Base-by-base conservation (phyloP, 352 stramenopile species). In the Phytopythium oedochilum region DNA sequence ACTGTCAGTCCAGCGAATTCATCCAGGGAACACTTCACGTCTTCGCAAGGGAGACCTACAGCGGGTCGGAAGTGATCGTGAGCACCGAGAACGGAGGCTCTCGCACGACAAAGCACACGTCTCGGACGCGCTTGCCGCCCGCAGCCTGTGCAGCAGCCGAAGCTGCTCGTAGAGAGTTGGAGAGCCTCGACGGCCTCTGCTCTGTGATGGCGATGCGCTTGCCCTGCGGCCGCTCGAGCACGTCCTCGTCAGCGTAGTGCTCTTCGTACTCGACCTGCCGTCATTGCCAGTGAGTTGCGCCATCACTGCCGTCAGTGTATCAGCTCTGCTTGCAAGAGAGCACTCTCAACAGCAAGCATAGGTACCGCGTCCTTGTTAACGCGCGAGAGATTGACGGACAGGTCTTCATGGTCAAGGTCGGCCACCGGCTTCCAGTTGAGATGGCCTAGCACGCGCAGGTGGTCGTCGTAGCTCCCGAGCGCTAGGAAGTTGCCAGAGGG, bases 51-150 rank as follows among this genome's bases (percentile, higher is more conserved):
- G 15, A 26, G 46, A 66, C 75, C 32, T 66, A 94, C 82, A 90
- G 60, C 52, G 84, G 80, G 60, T 92, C 77, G 9, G 75, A 79
- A 0, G 63, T 54, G 14, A 88, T 69, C 25, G 70, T 78, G 15
- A 86, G 73, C 8, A 94, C 84, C 1, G 80, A 89, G 60, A 91
- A 89, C 14, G 84, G 84, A 10, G 79, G 75, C 14, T 88, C 69
- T 3, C 77, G 73, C 1, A 79, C 68, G 1, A 89, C 77, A 44
- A 88, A 92, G 61, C 78, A 88, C 39, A 92, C 80, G 18, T 86
- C 75, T 9, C 71, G 67, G 12, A 6, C 58, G 43, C 72, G 71
- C 42, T 73, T 79, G 3, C 71, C 72, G 20, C 81, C 75, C 17
- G 75, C 75, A 22, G 78, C 81, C 38, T 83, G 59, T 26, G 71